Conservation (phyloP, 2,329 filamentous ascomycete species). For the Dactylellina leptospora region DNA sequence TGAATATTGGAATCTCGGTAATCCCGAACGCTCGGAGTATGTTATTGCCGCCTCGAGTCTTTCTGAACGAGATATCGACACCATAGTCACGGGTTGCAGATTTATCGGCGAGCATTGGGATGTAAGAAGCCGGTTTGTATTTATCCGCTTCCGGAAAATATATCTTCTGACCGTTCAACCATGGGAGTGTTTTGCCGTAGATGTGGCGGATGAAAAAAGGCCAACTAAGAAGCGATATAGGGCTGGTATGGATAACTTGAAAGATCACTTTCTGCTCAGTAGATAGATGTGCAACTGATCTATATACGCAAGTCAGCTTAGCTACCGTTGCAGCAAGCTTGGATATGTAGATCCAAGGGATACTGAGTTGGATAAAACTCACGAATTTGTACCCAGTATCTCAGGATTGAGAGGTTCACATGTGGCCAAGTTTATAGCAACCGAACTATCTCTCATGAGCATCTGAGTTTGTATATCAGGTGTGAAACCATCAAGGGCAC, state of each 20-base stretch:
- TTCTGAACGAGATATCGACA: constrained; percentile 25
- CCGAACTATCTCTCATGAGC: constrained; percentile 22
- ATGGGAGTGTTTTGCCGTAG: constrained; percentile 40
- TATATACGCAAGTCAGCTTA: not conserved
- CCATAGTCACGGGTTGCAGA: constrained; percentile 14
- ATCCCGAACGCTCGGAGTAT: constrained; percentile 27
- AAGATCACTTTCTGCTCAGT: constrained; percentile 24
- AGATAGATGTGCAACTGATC: constrained; percentile 26
- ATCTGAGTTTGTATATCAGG: constrained; percentile 16
- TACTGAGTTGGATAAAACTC: not conserved
- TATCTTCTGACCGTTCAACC: constrained; percentile 43
- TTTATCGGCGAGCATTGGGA: constrained; percentile 15
- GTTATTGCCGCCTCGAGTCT: constrained; percentile 4
- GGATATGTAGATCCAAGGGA: not conserved
- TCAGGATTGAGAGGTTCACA: constrained; percentile 33
- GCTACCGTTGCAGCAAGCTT: not conserved
- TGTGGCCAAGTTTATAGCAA: not conserved
- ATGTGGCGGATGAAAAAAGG: constrained; percentile 28
- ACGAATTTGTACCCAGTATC: constrained; percentile 30
- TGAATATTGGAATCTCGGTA: constrained; percentile 42
- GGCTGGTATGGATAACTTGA: constrained; percentile 27
- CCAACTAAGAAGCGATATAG: constrained; percentile 17
- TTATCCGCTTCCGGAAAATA: constrained; percentile 31
- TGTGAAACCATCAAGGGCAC: no score
- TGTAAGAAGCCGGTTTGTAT: constrained; percentile 32